Conservation (phyloP, 345 rosid species). For the Eucalyptus globulus region DNA sequence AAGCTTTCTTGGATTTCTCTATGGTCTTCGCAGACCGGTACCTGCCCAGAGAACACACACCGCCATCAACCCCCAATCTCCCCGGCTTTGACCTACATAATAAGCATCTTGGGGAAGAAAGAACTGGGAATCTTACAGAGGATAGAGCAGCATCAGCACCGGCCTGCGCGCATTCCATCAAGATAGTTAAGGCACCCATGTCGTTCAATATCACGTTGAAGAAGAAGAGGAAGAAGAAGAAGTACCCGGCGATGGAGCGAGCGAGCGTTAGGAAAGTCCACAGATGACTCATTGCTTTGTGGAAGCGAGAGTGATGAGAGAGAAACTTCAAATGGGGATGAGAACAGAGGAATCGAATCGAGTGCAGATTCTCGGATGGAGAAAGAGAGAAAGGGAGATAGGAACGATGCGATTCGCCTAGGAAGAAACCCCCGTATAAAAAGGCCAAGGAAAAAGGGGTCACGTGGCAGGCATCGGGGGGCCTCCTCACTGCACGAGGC, state of each 20-base stretch:
- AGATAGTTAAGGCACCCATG: not conserved
- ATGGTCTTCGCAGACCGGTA: slow-evolving; percentile 34
- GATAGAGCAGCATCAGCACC: slow-evolving; percentile 27
- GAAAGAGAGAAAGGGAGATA: not conserved
- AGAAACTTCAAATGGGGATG: not conserved
- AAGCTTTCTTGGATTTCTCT: slow-evolving; percentile 1
- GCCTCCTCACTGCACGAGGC: not conserved
- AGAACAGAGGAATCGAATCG: not conserved
- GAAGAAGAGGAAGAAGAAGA: not conserved
- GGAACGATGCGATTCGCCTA: not conserved
- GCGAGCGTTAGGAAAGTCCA: not conserved
- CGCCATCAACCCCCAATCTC: not conserved
- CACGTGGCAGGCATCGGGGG: not conserved
- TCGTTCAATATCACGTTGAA: not conserved
- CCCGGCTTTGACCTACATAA: not conserved
- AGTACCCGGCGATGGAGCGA: not conserved
- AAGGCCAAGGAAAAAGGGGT: not conserved
- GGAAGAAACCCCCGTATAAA: not conserved
- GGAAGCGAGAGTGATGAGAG: not conserved
- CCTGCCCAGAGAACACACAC: not conserved
- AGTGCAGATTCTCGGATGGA: not conserved
- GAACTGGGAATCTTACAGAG: slow-evolving; percentile 10
- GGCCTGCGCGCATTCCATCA: slow-evolving; percentile 7
- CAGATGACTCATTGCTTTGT: not conserved
- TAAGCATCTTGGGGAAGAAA: not conserved